phyloP scores from a whole-genome alignment of 2,329 filamentous ascomycete genomes.

The Sclerotinia subarctica region DNA sequence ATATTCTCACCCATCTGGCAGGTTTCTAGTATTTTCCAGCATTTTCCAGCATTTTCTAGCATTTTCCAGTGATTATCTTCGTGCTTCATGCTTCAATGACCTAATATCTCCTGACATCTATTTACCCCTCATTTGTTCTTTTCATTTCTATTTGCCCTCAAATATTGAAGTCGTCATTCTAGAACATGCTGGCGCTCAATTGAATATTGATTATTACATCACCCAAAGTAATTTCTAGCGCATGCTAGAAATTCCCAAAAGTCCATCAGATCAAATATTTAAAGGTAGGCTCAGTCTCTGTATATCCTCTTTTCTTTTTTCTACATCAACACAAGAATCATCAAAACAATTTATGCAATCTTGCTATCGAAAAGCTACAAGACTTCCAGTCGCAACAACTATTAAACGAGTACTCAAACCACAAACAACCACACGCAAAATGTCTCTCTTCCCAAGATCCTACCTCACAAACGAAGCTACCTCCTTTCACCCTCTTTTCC shows the following conservation, averaged over 20 bases:
- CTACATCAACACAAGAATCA: conserved; percentile 22
- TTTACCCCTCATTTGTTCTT: conserved; percentile 8
- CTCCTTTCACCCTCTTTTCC: conserved; percentile 60
- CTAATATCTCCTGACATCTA: conserved; percentile 4
- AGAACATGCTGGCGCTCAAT: conserved; percentile 7
- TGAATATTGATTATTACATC: neutral
- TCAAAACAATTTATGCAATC: conserved; percentile 21
- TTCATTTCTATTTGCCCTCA: conserved; percentile 15
- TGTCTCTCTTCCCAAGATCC: conserved; percentile 58
- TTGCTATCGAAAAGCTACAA: conserved; percentile 11
- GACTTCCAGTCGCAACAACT: conserved; percentile 18
- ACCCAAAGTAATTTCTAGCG: conserved; percentile 14
- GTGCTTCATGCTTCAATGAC: conserved; percentile 9
- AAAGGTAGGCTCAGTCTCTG: conserved; percentile 10
- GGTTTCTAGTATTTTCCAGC: conserved; percentile 10
- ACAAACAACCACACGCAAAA: conserved; percentile 43
- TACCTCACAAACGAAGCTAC: conserved; percentile 39
- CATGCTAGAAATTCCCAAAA: conserved; percentile 8
- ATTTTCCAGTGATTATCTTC: conserved; percentile 1
- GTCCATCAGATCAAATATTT: conserved; percentile 13
- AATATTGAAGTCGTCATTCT: neutral
- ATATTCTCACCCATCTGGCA: neutral
- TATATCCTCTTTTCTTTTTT: conserved; percentile 1
- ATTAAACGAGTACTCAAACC: conserved; percentile 29
- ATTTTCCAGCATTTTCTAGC: conserved; percentile 5